A percentile compares a stretch with the other conserved stretches of the same genome.
Evolutionary conservation across 768 basidiomycete species (phyloP).

Genomic region (Lactarius deliciosus): DNA sequence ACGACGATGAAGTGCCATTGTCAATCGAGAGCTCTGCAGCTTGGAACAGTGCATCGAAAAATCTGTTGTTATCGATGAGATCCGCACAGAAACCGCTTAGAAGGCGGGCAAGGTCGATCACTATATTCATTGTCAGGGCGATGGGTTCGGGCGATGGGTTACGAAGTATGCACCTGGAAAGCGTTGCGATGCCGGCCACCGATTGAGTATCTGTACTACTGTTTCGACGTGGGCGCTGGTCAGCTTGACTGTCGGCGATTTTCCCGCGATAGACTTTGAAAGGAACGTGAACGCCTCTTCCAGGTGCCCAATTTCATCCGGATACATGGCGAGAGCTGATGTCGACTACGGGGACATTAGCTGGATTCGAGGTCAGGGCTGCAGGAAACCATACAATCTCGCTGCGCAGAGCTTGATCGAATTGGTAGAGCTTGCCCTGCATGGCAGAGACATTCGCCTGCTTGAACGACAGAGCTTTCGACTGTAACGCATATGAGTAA

Average conservation of each 20-base stretch:
- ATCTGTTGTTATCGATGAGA: conserved; percentile 47
- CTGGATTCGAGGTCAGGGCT: conserved; percentile 11
- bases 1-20: conserved; percentile 53
- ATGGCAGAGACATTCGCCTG: conserved; percentile 80
- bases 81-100: conserved; percentile 63
- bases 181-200: conserved; percentile 71
- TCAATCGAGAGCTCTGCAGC: conserved; percentile 63
- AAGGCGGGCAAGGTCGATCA: conserved; percentile 83
- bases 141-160: background rate
- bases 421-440: conserved; percentile 74
- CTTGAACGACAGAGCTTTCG: conserved; percentile 72
- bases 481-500: conserved; percentile 39
- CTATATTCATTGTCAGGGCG: conserved; percentile 39
- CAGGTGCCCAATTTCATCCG: conserved; percentile 55
- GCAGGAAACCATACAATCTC: conserved; percentile 56
- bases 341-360: conserved; percentile 52
- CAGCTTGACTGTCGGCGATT: conserved; percentile 39
- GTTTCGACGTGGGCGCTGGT: conserved; percentile 56
- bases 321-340: conserved; percentile 65
- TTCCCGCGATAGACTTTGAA: conserved; percentile 43
- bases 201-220: conserved; percentile 60
- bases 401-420: conserved; percentile 62
- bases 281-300: conserved; percentile 67
- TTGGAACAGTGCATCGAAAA: conserved; percentile 62
- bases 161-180: conserved; percentile 58